Evolutionary conservation across 441 rosid genomes (phyloP).

Genomic region (Erodium texanum): DNA sequence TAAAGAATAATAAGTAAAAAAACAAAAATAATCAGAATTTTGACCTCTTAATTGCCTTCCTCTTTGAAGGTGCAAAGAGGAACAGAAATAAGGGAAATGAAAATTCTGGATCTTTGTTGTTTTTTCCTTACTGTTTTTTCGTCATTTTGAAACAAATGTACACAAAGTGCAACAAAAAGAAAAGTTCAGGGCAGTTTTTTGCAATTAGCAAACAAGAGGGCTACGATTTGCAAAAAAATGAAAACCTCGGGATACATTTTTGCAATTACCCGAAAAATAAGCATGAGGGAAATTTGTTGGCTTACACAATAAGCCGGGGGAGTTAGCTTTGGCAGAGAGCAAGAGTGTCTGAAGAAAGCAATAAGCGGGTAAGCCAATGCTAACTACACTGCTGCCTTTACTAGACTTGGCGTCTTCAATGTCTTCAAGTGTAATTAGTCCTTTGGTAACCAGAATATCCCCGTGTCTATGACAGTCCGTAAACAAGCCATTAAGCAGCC

Average conservation of each 20-base stretch:
- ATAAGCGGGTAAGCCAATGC: conserved; percentile 14
- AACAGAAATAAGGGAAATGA: no score
- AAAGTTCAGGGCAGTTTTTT: not conserved
- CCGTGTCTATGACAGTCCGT: conserved; percentile 18
- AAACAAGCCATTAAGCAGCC: conserved; percentile 18
- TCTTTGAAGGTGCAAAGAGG: no score
- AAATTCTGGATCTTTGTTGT: no score
- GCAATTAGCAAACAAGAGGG: no score
- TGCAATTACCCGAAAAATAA: no score
- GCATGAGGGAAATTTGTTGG: not conserved
- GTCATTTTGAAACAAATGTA: no score
- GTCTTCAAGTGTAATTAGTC: conserved; percentile 18
- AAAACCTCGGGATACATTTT: not conserved
- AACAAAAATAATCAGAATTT: no score
- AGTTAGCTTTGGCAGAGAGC: conserved; percentile 9
- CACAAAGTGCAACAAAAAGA: not conserved
- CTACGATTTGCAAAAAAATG: no score
- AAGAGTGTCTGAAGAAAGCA: conserved; percentile 18
- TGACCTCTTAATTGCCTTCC: no score
- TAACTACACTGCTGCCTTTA: conserved; percentile 15
- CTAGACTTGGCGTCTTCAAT: conserved; percentile 18
- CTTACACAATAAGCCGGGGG: not conserved
- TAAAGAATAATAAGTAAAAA: no score
- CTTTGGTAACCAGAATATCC: conserved; percentile 15
- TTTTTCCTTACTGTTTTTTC: no score